These are phyloP conservation scores for Aspergillus affinis DNA, from an alignment of 495 filamentous ascomycete species.

Conservation along the genomic window DNA sequence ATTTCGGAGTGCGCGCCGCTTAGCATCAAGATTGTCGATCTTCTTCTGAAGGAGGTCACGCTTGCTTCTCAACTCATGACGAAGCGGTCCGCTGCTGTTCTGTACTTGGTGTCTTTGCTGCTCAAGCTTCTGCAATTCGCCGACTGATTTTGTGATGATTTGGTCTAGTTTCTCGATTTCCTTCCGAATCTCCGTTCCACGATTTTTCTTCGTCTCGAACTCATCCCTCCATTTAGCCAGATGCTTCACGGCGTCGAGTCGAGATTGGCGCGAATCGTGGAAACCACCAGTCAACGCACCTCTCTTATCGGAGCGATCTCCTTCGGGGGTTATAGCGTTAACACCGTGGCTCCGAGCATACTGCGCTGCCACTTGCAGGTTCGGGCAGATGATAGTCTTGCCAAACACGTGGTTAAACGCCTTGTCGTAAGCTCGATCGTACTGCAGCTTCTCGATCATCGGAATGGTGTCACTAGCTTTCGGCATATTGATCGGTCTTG, in stretches of 20 bases:
- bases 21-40: slow-evolving; percentile 71
- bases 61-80: slow-evolving; percentile 70
- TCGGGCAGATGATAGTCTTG: slow-evolving; percentile 91
- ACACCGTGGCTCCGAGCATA: slow-evolving; percentile 89
- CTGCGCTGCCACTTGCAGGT: slow-evolving; percentile 77
- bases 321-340: slow-evolving; percentile 89
- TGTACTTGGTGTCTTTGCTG: slow-evolving; percentile 77
- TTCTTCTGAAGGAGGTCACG: slow-evolving; percentile 69
- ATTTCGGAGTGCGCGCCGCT: slow-evolving; percentile 64
- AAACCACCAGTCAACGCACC: slow-evolving; percentile 94
- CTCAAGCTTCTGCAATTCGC: slow-evolving; percentile 79
- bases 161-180: slow-evolving; percentile 79
- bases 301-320: slow-evolving; percentile 89
- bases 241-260: slow-evolving; percentile 79
- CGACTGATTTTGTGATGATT: slow-evolving; percentile 76
- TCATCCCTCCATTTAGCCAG: slow-evolving; percentile 72
- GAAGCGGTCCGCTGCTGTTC: slow-evolving; percentile 76
- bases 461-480: slow-evolving; percentile 82
- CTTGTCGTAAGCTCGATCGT: slow-evolving; percentile 70
- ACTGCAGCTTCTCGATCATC: slow-evolving; percentile 83
- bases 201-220: slow-evolving; percentile 63
- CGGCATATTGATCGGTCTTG: slow-evolving; percentile 70
- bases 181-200: slow-evolving; percentile 56
- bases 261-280: slow-evolving; percentile 77
- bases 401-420: slow-evolving; percentile 95